phyloP scores from a whole-genome alignment of 1,139 yeast species.

The Candida sp. region DNA sequence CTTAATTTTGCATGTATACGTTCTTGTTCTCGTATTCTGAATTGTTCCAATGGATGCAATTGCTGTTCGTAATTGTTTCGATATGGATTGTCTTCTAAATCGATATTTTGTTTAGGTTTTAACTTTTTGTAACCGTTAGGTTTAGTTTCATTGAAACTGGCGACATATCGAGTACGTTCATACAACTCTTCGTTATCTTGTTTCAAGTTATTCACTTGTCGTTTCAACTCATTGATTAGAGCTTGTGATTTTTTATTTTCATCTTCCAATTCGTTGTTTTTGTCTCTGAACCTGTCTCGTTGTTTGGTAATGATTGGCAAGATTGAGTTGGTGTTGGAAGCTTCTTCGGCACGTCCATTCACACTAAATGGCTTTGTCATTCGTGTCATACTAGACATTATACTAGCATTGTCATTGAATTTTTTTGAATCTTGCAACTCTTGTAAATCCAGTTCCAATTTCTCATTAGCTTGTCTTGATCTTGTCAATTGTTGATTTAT shows the following conservation, averaged over 20 bases:
- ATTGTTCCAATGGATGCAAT: slow-evolving; percentile 80
- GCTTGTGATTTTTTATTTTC: slow-evolving; percentile 62
- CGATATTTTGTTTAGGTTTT: slow-evolving; percentile 37
- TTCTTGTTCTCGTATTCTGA: slow-evolving; percentile 75
- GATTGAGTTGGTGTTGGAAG: slow-evolving; percentile 47
- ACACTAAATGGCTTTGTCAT: slow-evolving; percentile 33
- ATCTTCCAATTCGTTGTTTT: slow-evolving; percentile 80
- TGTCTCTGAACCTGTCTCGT: slow-evolving; percentile 83
- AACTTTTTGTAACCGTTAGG: slow-evolving; percentile 16
- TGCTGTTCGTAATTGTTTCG: slow-evolving; percentile 70
- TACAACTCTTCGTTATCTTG: slow-evolving; percentile 76
- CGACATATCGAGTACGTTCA: slow-evolving; percentile 76
- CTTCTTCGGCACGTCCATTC: slow-evolving; percentile 12
- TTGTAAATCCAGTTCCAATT: slow-evolving; percentile 69
- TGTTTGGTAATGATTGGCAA: slow-evolving; percentile 91
- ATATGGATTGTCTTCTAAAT: slow-evolving; percentile 58
- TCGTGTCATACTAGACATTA: slow-evolving; percentile 59
- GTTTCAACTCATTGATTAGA: slow-evolving; percentile 55
- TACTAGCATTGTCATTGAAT: slow-evolving; percentile 64
- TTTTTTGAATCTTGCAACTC: slow-evolving; percentile 43
- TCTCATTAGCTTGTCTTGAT: slow-evolving; percentile 45
- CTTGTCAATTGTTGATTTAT: slow-evolving; percentile 32
- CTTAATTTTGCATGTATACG: slow-evolving; percentile 71
- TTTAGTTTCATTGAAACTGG: slow-evolving; percentile 36
- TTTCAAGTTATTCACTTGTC: slow-evolving; percentile 63